Evolutionary conservation across 2,329 filamentous ascomycete genomes (phyloP), one percentile per base, ranked within the genome.

Genomic region (Penicillium brasilianum): DNA sequence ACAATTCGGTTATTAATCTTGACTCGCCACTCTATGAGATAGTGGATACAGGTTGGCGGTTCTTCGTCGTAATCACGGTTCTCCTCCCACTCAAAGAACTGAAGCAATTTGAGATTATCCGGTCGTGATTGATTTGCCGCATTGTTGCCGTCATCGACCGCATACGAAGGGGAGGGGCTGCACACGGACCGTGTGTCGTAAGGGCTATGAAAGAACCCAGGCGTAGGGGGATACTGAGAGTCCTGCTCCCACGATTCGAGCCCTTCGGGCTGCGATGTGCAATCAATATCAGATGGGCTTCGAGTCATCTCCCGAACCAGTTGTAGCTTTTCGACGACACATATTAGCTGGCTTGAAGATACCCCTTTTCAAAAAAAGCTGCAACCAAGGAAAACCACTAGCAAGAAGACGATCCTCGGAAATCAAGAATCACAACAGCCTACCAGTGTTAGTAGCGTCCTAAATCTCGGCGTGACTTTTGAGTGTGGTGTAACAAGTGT

Each of bases 1-100:
- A 60, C 52, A 10, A 34, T 46, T 49, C 52, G 37, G 18, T 60
- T 65, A 41, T 68, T 68, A 36, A 64, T 7, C 9, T 22, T 65
- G 16, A 63, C 72, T 57, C 49, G 74, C 73, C 57, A 78, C 20
- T 37, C 76, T 75, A n/a, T 57, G 5, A 16, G 28, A 16, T 64
- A 64, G 32, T 64, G 49, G 52, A 64, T 59, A 52, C 43, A 64
- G 49, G 2, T 59, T 56, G 53, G 52, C 48, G 59, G 57, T 18
- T 59, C 41, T 52, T 62, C 44, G n/a, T 44, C 41, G 34, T 62
- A 22, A 41, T 32, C 28, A 30, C 32, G 52, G 9, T 43, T 37
- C 37, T 44, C 44, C 3, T 58, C 46, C 58, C 51, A 60, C 28
- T 63, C 55, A 34, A 57, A 63, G 37, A 25, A 6, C 58, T 41